These are phyloP conservation scores for Sclerotinia minor DNA, from an alignment of 2,329 filamentous ascomycete species.

Conservation along the genomic window DNA sequence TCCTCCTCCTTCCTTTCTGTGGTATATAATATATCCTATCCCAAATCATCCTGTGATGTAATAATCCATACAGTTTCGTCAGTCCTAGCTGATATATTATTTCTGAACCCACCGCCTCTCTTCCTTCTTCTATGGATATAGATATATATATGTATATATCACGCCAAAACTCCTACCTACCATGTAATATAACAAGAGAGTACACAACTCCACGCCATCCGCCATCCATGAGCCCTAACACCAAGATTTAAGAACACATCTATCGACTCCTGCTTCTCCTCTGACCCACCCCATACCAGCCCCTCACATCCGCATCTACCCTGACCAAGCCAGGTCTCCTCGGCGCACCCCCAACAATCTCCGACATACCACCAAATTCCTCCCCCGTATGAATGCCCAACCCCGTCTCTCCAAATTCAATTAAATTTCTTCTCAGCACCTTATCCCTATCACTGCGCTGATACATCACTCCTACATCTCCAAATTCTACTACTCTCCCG, in stretches of 20 bases:
- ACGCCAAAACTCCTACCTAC: not conserved
- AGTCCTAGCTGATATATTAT: too few species aligned
- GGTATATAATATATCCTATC: not conserved
- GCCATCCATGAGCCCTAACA: too few species aligned
- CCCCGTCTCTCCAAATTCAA: constrained; percentile 21
- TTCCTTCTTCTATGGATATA: too few species aligned
- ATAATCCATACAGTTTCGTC: too few species aligned
- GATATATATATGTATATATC: too few species aligned
- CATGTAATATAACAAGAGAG: not conserved
- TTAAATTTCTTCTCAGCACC: not conserved
- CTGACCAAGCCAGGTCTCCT: not conserved
- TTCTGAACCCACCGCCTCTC: too few species aligned
- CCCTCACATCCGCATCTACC: not conserved
- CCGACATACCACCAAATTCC: not conserved
- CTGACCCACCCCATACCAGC: constrained; percentile 1
- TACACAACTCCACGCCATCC: too few species aligned
- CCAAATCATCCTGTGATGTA: not conserved
- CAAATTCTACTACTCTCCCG: constrained; percentile 35
- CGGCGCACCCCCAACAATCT: not conserved
- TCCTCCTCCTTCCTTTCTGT: not conserved
- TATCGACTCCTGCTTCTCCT: constrained; percentile 11
- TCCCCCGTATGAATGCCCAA: not conserved
- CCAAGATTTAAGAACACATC: too few species aligned
- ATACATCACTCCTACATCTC: constrained; percentile 27
- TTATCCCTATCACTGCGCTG: not conserved